These are phyloP conservation scores for Solanum ossicruentum DNA, from an alignment of 257 asterid species.

Conservation along the genomic window DNA sequence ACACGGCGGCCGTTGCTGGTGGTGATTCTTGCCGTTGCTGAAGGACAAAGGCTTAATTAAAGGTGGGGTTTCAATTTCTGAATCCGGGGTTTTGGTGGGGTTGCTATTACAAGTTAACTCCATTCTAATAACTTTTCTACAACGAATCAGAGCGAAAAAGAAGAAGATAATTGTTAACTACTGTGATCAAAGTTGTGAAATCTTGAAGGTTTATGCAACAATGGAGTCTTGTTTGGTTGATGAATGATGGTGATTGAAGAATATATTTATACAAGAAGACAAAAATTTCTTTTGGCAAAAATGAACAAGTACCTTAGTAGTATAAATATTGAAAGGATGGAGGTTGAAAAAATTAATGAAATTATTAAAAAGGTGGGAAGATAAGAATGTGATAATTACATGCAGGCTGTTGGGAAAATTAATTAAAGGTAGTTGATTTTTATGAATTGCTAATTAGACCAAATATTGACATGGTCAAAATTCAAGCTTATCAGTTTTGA, in stretches of 20 bases:
- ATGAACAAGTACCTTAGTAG: not conserved
- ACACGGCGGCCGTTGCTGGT: not conserved
- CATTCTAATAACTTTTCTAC: not conserved
- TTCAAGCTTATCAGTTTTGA: not conserved
- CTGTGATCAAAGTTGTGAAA: conserved; percentile 10
- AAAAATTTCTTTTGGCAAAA: conserved; percentile 28
- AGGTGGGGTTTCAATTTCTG: conserved; percentile 9
- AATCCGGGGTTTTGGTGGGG: conserved; percentile 2
- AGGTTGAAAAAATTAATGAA: not conserved
- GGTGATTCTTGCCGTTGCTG: not conserved
- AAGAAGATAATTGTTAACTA: not conserved
- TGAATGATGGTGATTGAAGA: conserved; percentile 15
- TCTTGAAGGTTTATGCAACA: conserved; percentile 9
- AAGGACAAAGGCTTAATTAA: not conserved
- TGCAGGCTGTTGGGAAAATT: not conserved
- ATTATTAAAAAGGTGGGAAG: not conserved
- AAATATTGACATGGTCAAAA: not conserved
- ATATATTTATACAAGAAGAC: conserved; percentile 12
- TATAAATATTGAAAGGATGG: not conserved
- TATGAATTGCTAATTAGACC: not conserved
- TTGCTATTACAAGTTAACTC: not conserved
- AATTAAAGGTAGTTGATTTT: not conserved
- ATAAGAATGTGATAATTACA: conserved; percentile 1
- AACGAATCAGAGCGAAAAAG: too few relatives aligned
- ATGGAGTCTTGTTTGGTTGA: not conserved